Evolutionary conservation across 345 rosid species (phyloP), one percentile per base, ranked within the genome.

Genomic region (Brassica rapa): DNA sequence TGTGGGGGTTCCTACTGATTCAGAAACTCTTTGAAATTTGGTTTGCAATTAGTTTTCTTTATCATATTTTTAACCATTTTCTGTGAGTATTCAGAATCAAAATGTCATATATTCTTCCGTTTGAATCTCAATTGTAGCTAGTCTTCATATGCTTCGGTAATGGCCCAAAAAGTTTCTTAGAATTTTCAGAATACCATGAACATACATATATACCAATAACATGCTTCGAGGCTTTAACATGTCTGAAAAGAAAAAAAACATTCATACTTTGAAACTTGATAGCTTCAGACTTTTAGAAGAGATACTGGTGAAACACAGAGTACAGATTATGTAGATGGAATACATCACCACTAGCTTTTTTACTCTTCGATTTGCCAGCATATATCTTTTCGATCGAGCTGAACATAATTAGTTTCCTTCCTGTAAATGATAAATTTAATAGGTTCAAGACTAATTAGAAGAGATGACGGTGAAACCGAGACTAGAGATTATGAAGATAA

Each of bases 41-140:
- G 39, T 51, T 27, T 65, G 78, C 53, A 53, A 14, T n/a, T 65
- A 74, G 79, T 75, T 75, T 62, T 2, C 4, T 15, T 56, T 60
- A 3, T 12, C 0, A 3, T 64, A 55, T 53, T 59, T 66, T 24
- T 56, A 0, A 19, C 68, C 61, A 15, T 77, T 49, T 77, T 62
- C 9, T 49, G 51, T 61, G 37, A 69, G 25, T 61, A 69, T 53
- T 51, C 10, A 8, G 41, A 51, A 62, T 62, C 7, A 15, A 77
- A 63, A 62, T 62, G 65, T 62, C 70, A 33, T 70, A 77, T 70
- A 35, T 77, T 70, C 55, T 77, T 15, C 56, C 9, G 43, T 62
- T 35, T 68, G 7, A 62, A 3, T 61, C 75, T 61, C 29, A 35
- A 57, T 15, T 60, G 12, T 60, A 60, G 32, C 32, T 53, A 15